Conservation (phyloP, 73 alveolate species). For the Paramecium pentaurelia region DNA sequence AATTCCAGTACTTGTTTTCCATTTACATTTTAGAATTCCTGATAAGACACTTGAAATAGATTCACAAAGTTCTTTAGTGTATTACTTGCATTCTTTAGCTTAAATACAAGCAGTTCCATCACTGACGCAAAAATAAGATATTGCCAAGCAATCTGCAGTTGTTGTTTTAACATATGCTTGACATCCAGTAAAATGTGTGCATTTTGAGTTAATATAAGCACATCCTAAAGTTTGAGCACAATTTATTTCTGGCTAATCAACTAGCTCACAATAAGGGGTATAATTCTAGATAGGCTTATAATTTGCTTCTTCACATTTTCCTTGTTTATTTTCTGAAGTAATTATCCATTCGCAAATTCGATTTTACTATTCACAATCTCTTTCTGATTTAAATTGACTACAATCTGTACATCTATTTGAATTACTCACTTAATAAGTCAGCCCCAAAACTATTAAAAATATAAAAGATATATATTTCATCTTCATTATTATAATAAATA, state of each 20-base stretch:
- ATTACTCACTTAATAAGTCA: background rate
- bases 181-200: background rate
- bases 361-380: background rate
- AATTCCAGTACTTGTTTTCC: background rate
- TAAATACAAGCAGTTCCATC: background rate
- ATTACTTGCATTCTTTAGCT: background rate
- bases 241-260: background rate
- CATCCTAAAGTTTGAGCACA: background rate
- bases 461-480: background rate
- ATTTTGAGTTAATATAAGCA: background rate
- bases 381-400: background rate
- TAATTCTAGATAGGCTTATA: background rate
- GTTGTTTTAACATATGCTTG: background rate
- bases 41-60: background rate
- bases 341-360: background rate
- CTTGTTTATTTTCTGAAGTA: background rate
- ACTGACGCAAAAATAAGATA: background rate
- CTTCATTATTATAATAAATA: background rate
- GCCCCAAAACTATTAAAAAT: background rate
- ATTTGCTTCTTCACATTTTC: too few relatives aligned
- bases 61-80: background rate
- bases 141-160: background rate
- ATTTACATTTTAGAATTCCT: constrained; percentile 1
- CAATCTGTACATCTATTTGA: background rate
- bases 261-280: background rate